These are phyloP conservation scores for Endocalyx cinctus DNA, from an alignment of 2,329 filamentous ascomycete species.

Conservation along the genomic window DNA sequence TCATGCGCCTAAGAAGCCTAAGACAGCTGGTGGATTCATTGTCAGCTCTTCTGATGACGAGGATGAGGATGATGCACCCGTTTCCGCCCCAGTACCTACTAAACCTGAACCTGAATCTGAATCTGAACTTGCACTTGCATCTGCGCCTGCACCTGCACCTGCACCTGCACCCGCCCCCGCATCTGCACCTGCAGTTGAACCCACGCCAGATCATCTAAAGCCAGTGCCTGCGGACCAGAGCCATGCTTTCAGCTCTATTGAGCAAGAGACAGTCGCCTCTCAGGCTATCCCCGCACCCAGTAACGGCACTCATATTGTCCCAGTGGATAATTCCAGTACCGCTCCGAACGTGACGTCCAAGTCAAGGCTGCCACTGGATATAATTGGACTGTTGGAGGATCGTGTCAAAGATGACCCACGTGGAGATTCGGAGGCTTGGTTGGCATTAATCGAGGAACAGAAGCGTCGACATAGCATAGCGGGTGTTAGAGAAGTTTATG, in stretches of 20 bases:
- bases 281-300: slow-evolving; percentile 4
- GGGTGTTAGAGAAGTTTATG: slow-evolving; percentile 73
- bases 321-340: no score
- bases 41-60: slow-evolving; percentile 58
- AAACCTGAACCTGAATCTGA: slow-evolving; percentile 16
- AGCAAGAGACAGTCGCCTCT: no score
- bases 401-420: slow-evolving; percentile 88
- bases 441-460: slow-evolving; percentile 80
- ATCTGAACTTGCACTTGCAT: slow-evolving; percentile 14
- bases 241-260: neutral
- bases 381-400: slow-evolving; percentile 77
- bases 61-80: slow-evolving; percentile 33
- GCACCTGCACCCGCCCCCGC: slow-evolving; percentile 17
- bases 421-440: slow-evolving; percentile 89
- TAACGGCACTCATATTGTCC: no score
- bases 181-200: slow-evolving; percentile 16
- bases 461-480: slow-evolving; percentile 77
- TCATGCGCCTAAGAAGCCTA: slow-evolving; percentile 50
- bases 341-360: slow-evolving; percentile 13
- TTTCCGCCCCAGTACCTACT: slow-evolving; percentile 12
- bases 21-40: slow-evolving; percentile 56
- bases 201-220: slow-evolving; percentile 18
- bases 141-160: slow-evolving; percentile 16
- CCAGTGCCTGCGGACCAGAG: slow-evolving; percentile 12
- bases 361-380: slow-evolving; percentile 56